Conservation (phyloP, 2,329 filamentous ascomycete genomes). For the Fusarium mangiferae region DNA sequence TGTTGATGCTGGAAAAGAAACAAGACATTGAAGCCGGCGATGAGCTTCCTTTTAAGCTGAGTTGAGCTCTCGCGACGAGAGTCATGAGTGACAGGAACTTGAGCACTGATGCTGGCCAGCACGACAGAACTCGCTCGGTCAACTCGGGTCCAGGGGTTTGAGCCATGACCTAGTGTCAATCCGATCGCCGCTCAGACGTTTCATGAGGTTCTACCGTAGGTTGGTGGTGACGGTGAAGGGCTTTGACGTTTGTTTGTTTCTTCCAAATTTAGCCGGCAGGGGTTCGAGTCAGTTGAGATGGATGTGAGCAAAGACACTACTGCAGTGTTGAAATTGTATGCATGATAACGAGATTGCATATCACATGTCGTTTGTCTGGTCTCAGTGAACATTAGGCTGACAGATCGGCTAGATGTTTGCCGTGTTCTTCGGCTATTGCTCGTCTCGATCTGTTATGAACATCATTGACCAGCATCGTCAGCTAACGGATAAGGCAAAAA, state of each 20-base stretch:
- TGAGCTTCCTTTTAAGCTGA: conserved; percentile 23
- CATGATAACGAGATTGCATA: conserved; percentile 9
- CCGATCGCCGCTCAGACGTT: conserved; percentile 33
- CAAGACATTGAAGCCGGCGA: conserved; percentile 5
- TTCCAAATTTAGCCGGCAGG: conserved; percentile 26
- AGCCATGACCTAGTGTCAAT: conserved; percentile 25
- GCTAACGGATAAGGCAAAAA: neutral
- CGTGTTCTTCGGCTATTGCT: neutral
- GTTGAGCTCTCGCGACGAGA: neutral
- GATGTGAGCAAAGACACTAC: neutral
- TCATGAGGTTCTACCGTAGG: conserved; percentile 23
- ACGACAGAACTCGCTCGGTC: conserved; percentile 11
- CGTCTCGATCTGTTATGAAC: neutral
- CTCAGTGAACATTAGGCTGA: fast-evolving
- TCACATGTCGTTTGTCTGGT: neutral
- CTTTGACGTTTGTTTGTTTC: conserved; percentile 26
- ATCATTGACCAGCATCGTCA: conserved; percentile 10
- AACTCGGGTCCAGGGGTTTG: conserved; percentile 13
- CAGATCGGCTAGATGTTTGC: too few relatives aligned
- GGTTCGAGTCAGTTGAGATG: conserved; percentile 22
- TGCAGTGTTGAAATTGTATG: conserved; percentile 4
- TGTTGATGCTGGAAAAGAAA: conserved; percentile 18
- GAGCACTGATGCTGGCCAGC: neutral
- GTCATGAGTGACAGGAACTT: neutral
- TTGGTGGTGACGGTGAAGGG: conserved; percentile 27